A percentile compares a stretch with the other conserved stretches of the same genome.
Evolutionary conservation across 2,329 filamentous ascomycete species (phyloP).

Genomic region (Monosporascus ibericus): DNA sequence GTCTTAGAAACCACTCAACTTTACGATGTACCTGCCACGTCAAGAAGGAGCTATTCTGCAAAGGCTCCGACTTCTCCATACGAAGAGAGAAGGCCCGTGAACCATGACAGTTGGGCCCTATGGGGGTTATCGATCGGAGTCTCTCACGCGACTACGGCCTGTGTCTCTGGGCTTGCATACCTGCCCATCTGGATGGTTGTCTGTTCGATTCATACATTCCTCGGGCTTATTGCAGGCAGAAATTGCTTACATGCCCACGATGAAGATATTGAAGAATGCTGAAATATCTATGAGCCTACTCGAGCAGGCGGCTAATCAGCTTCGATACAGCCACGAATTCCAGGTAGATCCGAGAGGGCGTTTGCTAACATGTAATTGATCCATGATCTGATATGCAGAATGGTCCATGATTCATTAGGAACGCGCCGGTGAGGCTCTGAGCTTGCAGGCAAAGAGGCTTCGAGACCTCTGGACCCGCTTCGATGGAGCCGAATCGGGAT

Average conservation of each 20-base stretch:
- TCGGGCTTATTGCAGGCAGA: too few species aligned
- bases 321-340: too few species aligned
- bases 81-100: not conserved
- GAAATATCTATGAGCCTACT: too few species aligned
- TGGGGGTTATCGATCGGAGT: not conserved
- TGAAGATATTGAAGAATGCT: too few species aligned
- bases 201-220: too few species aligned
- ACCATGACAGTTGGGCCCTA: not conserved
- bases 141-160: too few species aligned
- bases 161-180: too few species aligned
- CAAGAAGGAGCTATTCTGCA: not conserved
- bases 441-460: not conserved
- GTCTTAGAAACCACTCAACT: not conserved
- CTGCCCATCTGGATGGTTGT: too few species aligned
- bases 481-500: not conserved
- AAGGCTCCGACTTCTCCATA: not conserved
- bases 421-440: not conserved
- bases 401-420: not conserved
- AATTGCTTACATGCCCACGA: too few species aligned
- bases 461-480: not conserved
- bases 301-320: too few species aligned
- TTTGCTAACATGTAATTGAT: not conserved
- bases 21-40: not conserved
- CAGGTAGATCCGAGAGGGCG: too few species aligned
- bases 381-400: not conserved